phyloP scores from a whole-genome alignment of 768 basidiomycete species.

The Tylopilus plumbeoviolaceoides region DNA sequence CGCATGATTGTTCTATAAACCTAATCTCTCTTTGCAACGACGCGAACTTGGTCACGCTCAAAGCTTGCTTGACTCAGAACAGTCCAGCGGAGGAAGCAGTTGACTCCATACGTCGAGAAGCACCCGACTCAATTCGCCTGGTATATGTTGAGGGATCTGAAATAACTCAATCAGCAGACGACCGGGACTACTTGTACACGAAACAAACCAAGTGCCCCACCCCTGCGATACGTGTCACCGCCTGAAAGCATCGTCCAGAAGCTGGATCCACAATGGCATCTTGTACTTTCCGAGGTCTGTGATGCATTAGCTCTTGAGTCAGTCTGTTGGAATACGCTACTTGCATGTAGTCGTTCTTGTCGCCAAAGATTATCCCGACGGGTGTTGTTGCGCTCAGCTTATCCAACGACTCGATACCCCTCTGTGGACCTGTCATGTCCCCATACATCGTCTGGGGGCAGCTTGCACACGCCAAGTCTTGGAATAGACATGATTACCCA shows the following conservation, averaged over 20 bases:
- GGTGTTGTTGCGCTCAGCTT: constrained; percentile 38
- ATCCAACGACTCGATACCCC: constrained; percentile 48
- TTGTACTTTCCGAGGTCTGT: constrained; percentile 30
- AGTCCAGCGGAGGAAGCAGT: neutral
- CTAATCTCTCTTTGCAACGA: no score
- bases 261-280: constrained; percentile 28
- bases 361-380: constrained; percentile 52
- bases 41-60: constrained; percentile 2
- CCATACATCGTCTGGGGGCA: constrained; percentile 55
- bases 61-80: constrained; percentile 9
- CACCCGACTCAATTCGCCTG: constrained; percentile 22
- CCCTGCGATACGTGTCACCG: constrained; percentile 21
- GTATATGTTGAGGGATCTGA: constrained; percentile 28
- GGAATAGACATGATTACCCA: constrained; percentile 28
- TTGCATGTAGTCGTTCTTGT: constrained; percentile 50
- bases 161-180: neutral
- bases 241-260: constrained; percentile 23
- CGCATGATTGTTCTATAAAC: no score
- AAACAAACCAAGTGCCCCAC: constrained; percentile 33
- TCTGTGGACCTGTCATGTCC: constrained; percentile 50
- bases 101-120: constrained; percentile 23
- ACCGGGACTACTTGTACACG: no score
- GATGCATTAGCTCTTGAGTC: neutral
- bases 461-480: neutral
- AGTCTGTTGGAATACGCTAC: constrained; percentile 6